A percentile compares a stretch with the other conserved stretches of the same genome.
phyloP scores from a whole-genome alignment of 345 rosid species.

The Viola odorata region DNA sequence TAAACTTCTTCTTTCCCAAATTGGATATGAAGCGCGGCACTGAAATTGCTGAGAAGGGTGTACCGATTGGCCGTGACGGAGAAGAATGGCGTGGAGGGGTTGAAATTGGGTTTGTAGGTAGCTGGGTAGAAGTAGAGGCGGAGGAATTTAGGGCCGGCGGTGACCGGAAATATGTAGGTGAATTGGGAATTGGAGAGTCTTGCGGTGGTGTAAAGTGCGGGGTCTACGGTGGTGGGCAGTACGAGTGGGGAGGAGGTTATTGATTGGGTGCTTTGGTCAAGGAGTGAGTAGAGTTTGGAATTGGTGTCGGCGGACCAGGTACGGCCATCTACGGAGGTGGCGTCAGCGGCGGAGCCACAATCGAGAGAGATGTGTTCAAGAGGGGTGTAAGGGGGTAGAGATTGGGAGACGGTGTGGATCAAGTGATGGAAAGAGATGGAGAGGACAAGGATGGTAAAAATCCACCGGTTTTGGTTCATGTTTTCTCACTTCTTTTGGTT shows the following conservation, averaged over 20 bases:
- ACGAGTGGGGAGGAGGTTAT: background rate
- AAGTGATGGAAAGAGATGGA: background rate
- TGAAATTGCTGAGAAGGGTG: conserved; percentile 31
- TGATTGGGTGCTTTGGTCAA: background rate
- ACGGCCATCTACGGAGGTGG: background rate
- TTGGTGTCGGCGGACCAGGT: background rate
- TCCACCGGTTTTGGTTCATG: too few species aligned
- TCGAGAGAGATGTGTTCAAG: background rate
- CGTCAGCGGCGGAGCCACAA: background rate
- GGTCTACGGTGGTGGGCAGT: background rate
- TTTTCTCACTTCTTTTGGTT: too few species aligned
- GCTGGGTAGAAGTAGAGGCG: conserved; percentile 22
- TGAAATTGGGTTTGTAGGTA: background rate
- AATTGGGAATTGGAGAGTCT: conserved; percentile 20
- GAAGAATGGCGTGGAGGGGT: conserved; percentile 13
- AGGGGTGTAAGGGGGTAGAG: background rate
- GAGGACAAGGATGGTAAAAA: background rate
- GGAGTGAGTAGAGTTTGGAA: background rate
- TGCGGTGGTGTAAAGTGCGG: conserved; percentile 18
- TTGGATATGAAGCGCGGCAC: conserved; percentile 2
- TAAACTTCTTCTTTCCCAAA: background rate
- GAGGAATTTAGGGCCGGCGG: conserved; percentile 19
- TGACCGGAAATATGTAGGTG: conserved; percentile 20
- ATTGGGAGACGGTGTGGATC: background rate
- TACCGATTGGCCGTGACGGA: conserved; percentile 13